These are phyloP conservation scores for Teunomyces tritomae DNA, from an alignment of 805 yeast species.

Conservation along the genomic window DNA sequence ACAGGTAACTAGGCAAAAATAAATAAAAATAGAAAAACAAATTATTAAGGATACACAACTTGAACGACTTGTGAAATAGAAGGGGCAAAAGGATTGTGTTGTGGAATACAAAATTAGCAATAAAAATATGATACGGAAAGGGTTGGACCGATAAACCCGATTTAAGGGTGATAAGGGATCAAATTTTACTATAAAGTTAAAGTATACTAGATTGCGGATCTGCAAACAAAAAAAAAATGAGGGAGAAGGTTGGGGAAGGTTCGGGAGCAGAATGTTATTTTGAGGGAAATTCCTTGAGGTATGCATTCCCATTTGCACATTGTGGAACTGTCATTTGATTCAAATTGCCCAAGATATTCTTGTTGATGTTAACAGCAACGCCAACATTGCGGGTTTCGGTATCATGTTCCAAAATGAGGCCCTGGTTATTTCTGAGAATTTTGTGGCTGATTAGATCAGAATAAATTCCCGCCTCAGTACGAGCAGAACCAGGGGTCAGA, in stretches of 20 bases:
- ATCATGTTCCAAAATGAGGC: constrained; percentile 87
- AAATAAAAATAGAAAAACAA: too few relatives aligned
- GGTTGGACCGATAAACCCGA: neutral
- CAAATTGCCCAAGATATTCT: constrained; percentile 50
- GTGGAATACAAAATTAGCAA: neutral
- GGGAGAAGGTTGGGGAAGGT: too few relatives aligned
- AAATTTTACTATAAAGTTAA: neutral
- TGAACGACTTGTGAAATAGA: neutral
- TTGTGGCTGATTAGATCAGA: constrained; percentile 58
- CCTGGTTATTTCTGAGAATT: constrained; percentile 31
- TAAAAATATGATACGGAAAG: neutral
- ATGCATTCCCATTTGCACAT: constrained; percentile 68
- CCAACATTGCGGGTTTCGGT: constrained; percentile 63
- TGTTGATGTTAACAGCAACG: constrained; percentile 57
- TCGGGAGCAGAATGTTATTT: neutral
- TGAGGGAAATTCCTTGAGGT: constrained; percentile 42
- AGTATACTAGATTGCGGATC: neutral
- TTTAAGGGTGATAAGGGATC: neutral
- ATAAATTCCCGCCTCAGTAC: constrained; percentile 52
- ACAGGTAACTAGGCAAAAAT: too few relatives aligned
- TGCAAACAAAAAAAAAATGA: too few relatives aligned
- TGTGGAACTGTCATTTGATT: constrained; percentile 72
- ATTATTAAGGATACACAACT: neutral
- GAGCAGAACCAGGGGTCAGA: constrained; percentile 30
- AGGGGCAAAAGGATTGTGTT: neutral